phyloP scores from a whole-genome alignment of 441 rosid species.

The Syzygium malaccense region DNA sequence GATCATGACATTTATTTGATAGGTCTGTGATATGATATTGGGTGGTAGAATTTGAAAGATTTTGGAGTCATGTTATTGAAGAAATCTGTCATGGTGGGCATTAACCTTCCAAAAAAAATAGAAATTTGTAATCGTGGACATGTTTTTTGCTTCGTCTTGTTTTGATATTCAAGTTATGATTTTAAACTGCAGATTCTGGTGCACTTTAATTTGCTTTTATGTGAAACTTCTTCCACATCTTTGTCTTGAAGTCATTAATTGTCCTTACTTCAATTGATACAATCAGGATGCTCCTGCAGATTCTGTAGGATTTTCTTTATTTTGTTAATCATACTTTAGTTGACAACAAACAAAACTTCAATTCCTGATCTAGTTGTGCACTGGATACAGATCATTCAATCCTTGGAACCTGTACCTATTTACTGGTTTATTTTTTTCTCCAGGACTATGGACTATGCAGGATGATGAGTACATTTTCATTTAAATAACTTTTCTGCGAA shows the following conservation, averaged over 20 bases:
- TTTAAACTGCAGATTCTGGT: neutral
- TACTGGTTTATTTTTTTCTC: neutral
- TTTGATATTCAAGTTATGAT: neutral
- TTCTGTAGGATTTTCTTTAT: neutral
- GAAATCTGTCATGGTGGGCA: neutral
- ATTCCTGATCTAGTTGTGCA: neutral
- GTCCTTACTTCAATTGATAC: neutral
- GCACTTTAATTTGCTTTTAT: neutral
- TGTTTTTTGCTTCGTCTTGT: neutral
- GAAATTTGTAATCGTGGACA: neutral
- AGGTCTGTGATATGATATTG: neutral
- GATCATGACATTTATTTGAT: neutral
- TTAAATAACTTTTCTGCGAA: neutral
- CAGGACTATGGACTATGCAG: neutral
- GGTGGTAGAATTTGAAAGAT: neutral
- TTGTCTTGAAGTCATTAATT: neutral
- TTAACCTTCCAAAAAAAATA: neutral
- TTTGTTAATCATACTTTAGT: neutral
- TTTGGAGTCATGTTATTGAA: neutral
- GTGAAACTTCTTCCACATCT: neutral
- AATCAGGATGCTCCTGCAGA: neutral
- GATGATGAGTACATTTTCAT: neutral
- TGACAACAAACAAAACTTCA: neutral
- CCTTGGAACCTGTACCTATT: neutral
- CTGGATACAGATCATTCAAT: neutral